phyloP scores from a whole-genome alignment of 2,329 filamentous ascomycete species.

The Aspergillus sp. region DNA sequence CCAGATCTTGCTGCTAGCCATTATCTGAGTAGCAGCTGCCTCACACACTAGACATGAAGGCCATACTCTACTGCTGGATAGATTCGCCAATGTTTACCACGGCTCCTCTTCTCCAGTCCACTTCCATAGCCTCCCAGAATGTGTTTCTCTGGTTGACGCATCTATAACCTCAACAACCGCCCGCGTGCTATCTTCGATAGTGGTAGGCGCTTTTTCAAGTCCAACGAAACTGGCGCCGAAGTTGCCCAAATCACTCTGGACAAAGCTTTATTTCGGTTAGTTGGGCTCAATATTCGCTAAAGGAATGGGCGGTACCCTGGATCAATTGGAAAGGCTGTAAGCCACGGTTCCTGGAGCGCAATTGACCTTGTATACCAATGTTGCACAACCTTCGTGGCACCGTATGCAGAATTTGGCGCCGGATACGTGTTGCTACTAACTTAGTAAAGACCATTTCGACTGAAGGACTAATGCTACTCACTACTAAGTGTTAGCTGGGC shows the following conservation, averaged over 20 bases:
- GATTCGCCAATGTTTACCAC: conserved; percentile 15
- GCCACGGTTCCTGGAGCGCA: conserved; percentile 11
- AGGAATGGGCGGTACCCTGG: conserved; percentile 11
- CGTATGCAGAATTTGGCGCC: conserved; percentile 17
- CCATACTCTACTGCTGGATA: too few species aligned
- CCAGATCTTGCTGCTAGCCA: not conserved
- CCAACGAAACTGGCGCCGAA: conserved; percentile 15
- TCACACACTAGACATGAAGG: too few species aligned
- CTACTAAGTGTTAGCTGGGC: not conserved
- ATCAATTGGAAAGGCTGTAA: conserved; percentile 21
- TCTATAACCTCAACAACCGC: conserved; percentile 22
- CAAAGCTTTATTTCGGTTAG: conserved; percentile 16
- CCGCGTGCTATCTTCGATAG: conserved; percentile 21
- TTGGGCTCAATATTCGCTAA: not conserved
- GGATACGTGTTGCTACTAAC: conserved; percentile 8
- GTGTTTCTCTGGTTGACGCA: conserved; percentile 9
- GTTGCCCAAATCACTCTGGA: conserved; percentile 26
- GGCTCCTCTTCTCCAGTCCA: conserved; percentile 20
- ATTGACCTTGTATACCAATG: conserved; percentile 17
- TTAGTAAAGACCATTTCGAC: not conserved
- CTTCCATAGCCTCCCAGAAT: conserved; percentile 22
- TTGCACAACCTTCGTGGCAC: conserved; percentile 17
- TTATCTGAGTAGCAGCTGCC: too few species aligned
- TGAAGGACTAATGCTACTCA: not conserved
- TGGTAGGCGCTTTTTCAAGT: conserved; percentile 18